phyloP scores from a whole-genome alignment of 2,329 filamentous ascomycete species.

The Purpureocillium takamizusanense region DNA sequence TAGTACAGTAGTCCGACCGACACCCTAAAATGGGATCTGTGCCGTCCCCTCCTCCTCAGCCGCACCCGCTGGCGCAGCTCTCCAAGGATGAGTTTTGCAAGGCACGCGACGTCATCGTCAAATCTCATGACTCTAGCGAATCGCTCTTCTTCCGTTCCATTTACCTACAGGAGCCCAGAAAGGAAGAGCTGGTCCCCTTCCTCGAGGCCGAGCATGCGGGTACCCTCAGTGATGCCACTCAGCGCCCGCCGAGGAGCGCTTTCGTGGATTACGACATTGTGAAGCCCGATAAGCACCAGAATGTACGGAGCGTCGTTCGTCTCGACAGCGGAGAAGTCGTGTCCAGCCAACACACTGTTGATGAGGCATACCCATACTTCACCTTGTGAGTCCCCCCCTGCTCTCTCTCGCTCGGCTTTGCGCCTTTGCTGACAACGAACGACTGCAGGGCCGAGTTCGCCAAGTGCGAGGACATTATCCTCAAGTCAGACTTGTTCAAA shows the following conservation, averaged over 20 bases:
- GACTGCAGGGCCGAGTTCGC: slow-evolving; percentile 26
- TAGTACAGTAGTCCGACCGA: too few relatives aligned
- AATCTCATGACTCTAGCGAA: slow-evolving; percentile 12
- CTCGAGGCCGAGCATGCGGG: slow-evolving; percentile 53
- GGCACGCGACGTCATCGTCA: slow-evolving; percentile 36
- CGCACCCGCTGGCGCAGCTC: slow-evolving; percentile 41
- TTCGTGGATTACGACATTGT: slow-evolving; percentile 36
- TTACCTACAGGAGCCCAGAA: slow-evolving; percentile 53
- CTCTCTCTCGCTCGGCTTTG: neutral
- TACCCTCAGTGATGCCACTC: slow-evolving; percentile 28
- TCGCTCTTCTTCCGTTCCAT: slow-evolving; percentile 45
- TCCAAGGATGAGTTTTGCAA: slow-evolving; percentile 37
- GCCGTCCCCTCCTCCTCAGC: neutral
- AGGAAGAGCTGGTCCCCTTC: slow-evolving; percentile 48
- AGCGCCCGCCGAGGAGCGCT: slow-evolving; percentile 35
- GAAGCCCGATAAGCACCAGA: slow-evolving; percentile 18
- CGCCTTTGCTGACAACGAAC: too few relatives aligned
- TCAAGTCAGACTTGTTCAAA: slow-evolving; percentile 34
- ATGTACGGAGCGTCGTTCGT: slow-evolving; percentile 29
- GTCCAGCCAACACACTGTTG: slow-evolving; percentile 12
- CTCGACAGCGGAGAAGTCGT: slow-evolving; percentile 20
- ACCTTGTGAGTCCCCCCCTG: slow-evolving; percentile 1
- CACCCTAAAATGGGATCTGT: too few relatives aligned
- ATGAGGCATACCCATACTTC: slow-evolving; percentile 26
- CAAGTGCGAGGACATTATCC: slow-evolving; percentile 28